phyloP scores from a whole-genome alignment of 2,329 filamentous ascomycete genomes.

The Fusarium gaditjirri region DNA sequence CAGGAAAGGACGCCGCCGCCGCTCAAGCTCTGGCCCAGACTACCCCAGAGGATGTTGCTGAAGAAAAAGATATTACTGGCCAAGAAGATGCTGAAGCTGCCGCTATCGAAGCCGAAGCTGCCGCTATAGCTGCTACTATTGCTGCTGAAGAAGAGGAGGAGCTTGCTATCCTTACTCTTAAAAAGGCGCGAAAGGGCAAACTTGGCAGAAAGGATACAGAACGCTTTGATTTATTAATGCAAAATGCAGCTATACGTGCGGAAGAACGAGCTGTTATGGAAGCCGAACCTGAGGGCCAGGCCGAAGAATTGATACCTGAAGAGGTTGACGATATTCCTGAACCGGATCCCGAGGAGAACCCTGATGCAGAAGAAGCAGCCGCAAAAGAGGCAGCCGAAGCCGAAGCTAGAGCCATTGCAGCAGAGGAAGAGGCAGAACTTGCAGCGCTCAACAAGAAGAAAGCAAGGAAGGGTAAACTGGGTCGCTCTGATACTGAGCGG shows the following conservation, averaged over 20 bases:
- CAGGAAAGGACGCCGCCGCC: constrained; percentile 48
- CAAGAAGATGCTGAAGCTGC: constrained; percentile 31
- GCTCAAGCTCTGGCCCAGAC: constrained; percentile 44
- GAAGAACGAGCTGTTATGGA: constrained; percentile 25
- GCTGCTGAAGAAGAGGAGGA: constrained; percentile 36
- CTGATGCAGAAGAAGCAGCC: constrained; percentile 33
- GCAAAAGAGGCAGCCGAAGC: constrained; percentile 39
- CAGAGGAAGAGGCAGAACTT: constrained; percentile 47
- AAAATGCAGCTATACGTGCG: constrained; percentile 29
- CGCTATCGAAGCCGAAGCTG: constrained; percentile 6
- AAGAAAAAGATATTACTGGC: constrained; percentile 41
- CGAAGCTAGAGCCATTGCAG: constrained; percentile 44
- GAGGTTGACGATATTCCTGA: constrained; percentile 26
- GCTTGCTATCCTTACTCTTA: constrained; percentile 23
- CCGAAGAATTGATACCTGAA: constrained; percentile 30
- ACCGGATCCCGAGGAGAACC: constrained; percentile 38
- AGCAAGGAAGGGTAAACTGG: constrained; percentile 38
- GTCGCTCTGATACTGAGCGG: constrained; percentile 41
- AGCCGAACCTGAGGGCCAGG: constrained; percentile 17
- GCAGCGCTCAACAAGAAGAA: constrained; percentile 56
- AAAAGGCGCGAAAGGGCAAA: constrained; percentile 37
- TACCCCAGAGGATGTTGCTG: constrained; percentile 28
- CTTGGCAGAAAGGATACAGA: constrained; percentile 41
- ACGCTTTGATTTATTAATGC: constrained; percentile 29
- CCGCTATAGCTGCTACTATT: constrained; percentile 9